Base-by-base conservation (phyloP, 164 flowering plant species). In the Akebia trifoliata region DNA sequence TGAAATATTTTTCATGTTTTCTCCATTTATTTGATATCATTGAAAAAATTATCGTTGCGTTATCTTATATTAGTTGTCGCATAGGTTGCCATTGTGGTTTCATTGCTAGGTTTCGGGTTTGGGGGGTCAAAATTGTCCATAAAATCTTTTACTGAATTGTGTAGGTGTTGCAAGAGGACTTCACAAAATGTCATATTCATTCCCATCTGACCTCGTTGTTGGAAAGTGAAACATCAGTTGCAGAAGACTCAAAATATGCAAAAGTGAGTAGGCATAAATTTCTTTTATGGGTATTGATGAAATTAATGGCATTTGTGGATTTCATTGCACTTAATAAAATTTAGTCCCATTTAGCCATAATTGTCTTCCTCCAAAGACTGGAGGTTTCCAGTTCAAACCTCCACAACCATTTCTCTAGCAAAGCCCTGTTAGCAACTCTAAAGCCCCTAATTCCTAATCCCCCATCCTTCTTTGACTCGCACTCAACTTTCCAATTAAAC, bases 111-210 rank as follows among this genome's bases (percentile, higher is more conserved):
- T n/a, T n/a, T n/a, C n/a, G n/a, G n/a, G n/a, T n/a, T n/a, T n/a
- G n/a, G n/a, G n/a, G n/a, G n/a, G n/a, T n/a, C n/a, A 44, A 35
- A 54, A 18, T 21, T 43, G 17, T 30, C 25, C 32, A 43, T 6
- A 37, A 36, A 5, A 30, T 42, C 20, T 36, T 50, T 56, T 12
- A 53, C 39, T 31, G 29, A 35, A 52, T 24, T 15, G 3, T 76
- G 77, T 66, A 94, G 97, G 90, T 94, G 69, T 56, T 94, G 74
- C 74, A 77, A 68, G 96, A 94, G 68, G 96, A 94, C 70, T 81
- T 94, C 69, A 80, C 87, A 64, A 83, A 78, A 66, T 90, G 95
- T 57, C 78, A 83, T 60, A 69, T 90, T 48, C 81, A 69, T 59
- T 72, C 86, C 40, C 93, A 83, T 70, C 59, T 88, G 72, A 34